Percentiles rank a stretch among this genome's conserved stretches.
These are phyloP conservation scores for Ocimum tenuiflorum DNA, from an alignment of 257 asterid species.

Conservation along the genomic window DNA sequence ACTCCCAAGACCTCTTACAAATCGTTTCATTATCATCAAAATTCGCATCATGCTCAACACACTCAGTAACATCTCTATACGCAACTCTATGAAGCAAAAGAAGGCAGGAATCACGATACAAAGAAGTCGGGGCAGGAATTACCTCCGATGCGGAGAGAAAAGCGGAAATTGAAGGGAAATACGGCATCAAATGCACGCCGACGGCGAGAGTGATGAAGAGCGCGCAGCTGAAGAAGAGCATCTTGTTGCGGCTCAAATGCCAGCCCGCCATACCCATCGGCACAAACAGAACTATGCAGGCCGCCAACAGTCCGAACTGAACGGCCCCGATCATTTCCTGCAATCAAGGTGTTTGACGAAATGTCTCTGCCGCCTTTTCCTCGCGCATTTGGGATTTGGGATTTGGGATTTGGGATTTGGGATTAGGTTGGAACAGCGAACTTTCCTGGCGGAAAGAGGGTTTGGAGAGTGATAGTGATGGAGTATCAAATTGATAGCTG, in stretches of 20 bases:
- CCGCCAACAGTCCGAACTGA: conserved; percentile 82
- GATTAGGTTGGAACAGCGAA: conserved; percentile 18
- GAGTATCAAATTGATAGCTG: conserved; percentile 17
- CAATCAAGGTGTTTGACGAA: conserved; percentile 18
- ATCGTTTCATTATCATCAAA: conserved; percentile 8
- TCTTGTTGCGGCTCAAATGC: conserved; percentile 93
- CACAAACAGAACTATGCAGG: conserved; percentile 75
- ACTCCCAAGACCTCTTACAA: conserved; percentile 55
- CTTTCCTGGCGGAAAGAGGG: not conserved
- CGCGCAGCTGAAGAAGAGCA: conserved; percentile 95
- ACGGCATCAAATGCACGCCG: conserved; percentile 83
- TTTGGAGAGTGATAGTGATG: conserved; percentile 26
- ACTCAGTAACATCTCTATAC: conserved; percentile 26
- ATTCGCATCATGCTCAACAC: conserved; percentile 22
- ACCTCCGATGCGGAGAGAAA: conserved; percentile 37
- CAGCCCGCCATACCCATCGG: conserved; percentile 99
- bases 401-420: conserved; percentile 19
- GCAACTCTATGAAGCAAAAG: conserved; percentile 46
- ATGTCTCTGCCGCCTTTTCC: not conserved
- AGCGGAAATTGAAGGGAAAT: conserved; percentile 53
- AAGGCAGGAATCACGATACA: conserved; percentile 57
- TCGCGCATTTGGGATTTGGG: conserved; percentile 16
- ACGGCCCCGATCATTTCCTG: conserved; percentile 73
- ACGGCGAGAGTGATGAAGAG: conserved; percentile 94
- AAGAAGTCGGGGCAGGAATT: conserved; percentile 22